Percentiles rank a stretch among this genome's conserved stretches.
These are phyloP conservation scores for Emmonsia crescens DNA, from an alignment of 2,329 filamentous ascomycete genomes.

Conservation along the genomic window DNA sequence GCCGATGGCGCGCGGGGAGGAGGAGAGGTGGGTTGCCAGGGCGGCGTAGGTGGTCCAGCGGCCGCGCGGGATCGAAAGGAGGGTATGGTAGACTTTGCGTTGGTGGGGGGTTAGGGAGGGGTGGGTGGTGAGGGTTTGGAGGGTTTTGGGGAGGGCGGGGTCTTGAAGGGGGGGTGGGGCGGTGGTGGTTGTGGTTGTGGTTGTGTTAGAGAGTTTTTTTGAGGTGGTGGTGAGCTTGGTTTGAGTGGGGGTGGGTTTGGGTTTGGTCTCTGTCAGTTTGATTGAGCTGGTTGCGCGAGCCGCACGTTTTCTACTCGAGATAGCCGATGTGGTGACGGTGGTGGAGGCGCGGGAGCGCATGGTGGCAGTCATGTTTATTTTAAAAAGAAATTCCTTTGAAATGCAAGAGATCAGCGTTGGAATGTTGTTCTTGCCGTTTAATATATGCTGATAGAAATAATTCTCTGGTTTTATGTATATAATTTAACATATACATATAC, in stretches of 20 bases:
- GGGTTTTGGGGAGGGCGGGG: constrained; percentile 17
- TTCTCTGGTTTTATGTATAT: neutral
- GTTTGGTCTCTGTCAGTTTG: neutral
- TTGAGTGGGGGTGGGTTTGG: neutral
- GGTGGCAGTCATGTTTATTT: neutral
- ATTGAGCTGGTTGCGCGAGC: neutral
- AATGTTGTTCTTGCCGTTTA: too few relatives aligned
- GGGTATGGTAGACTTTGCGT: constrained; percentile 52
- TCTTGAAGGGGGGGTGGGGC: neutral
- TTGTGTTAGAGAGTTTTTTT: neutral
- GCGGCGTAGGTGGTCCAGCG: constrained; percentile 67
- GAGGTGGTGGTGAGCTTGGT: neutral
- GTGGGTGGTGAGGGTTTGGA: constrained; percentile 34
- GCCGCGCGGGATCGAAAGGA: constrained; percentile 67
- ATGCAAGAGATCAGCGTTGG: too few relatives aligned
- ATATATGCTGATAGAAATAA: neutral
- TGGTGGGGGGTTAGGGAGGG: constrained; percentile 41
- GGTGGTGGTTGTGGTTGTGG: neutral
- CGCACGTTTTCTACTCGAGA: neutral
- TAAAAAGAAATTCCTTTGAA: too few relatives aligned
- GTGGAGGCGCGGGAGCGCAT: neutral
- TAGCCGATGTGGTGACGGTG: neutral
- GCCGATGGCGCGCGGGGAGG: constrained; percentile 65
- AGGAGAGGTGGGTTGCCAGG: constrained; percentile 55
- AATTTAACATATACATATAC: neutral